Percentiles rank a stretch among this genome's conserved stretches.
These are phyloP conservation scores for Lasiosphaeria miniovina DNA, from an alignment of 495 filamentous ascomycete genomes.

Conservation along the genomic window DNA sequence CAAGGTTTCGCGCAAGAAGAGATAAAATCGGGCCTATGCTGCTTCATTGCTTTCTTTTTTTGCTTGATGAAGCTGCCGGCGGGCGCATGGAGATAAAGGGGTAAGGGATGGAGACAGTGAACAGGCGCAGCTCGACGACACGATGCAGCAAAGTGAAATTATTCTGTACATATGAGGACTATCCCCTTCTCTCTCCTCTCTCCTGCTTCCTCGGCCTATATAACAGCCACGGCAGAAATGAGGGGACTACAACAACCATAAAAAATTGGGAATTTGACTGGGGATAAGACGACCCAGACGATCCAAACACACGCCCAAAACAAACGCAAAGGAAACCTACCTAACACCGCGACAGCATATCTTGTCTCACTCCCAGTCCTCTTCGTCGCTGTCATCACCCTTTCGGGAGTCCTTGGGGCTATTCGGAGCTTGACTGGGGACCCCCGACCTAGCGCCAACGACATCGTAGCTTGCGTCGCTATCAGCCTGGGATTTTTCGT, in stretches of 20 bases:
- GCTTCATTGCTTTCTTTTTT: not conserved
- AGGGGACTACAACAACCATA: not conserved
- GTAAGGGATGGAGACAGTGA: no score
- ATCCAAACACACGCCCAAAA: not conserved
- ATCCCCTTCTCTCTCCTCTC: no score
- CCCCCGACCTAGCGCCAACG: slow-evolving; percentile 70
- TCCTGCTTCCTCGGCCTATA: no score
- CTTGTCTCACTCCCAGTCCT: slow-evolving; percentile 75
- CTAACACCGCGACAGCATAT: not conserved
- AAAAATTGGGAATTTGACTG: not conserved
- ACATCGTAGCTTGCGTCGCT: slow-evolving; percentile 94
- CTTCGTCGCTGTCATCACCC: slow-evolving; percentile 46
- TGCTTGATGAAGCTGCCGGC: no score
- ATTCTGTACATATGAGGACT: no score
- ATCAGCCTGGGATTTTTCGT: slow-evolving; percentile 78
- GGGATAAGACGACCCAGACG: not conserved
- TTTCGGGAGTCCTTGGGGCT: slow-evolving; percentile 65
- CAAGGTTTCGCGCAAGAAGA: slow-evolving; percentile 78
- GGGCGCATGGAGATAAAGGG: no score
- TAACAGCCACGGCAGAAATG: no score
- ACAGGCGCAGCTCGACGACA: no score
- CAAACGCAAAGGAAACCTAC: not conserved
- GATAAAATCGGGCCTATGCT: slow-evolving; percentile 31
- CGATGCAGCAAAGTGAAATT: no score
- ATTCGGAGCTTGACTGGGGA: slow-evolving; percentile 66